These are phyloP conservation scores for Purpureocillium lavendulum DNA, from an alignment of 2,329 filamentous ascomycete genomes.

Conservation along the genomic window DNA sequence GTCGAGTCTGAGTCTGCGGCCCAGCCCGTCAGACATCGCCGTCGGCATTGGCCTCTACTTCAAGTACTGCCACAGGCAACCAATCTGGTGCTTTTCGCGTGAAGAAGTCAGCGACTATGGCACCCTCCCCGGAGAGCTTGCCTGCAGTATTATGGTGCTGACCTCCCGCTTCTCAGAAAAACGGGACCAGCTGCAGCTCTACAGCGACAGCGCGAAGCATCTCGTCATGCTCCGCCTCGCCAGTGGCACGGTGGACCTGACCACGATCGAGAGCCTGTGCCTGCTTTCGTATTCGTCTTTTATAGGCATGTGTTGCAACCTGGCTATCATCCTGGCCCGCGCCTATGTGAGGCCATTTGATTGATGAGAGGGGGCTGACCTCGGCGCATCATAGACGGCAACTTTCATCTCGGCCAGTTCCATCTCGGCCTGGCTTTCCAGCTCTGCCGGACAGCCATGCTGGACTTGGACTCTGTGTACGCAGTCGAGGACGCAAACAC, in stretches of 20 bases:
- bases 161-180: constrained; percentile 29
- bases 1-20: constrained; percentile 18
- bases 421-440: constrained; percentile 41
- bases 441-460: constrained; percentile 39
- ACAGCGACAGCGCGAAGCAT: constrained; percentile 30
- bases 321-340: too few relatives aligned
- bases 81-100: constrained; percentile 36
- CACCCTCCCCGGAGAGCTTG: constrained; percentile 29
- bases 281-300: constrained; percentile 40
- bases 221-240: constrained; percentile 40
- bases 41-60: constrained; percentile 30
- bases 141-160: constrained; percentile 30
- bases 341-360: too few relatives aligned
- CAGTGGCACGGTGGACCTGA: constrained; percentile 38
- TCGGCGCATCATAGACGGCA: too few relatives aligned
- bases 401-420: constrained; percentile 39
- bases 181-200: constrained; percentile 21
- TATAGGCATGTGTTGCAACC: constrained; percentile 28
- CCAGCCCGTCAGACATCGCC: constrained; percentile 21
- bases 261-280: constrained; percentile 42
- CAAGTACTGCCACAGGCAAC: constrained; percentile 33
- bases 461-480: constrained; percentile 34
- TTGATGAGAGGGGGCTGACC: too few relatives aligned
- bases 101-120: constrained; percentile 26
- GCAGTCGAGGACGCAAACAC: constrained; percentile 20